These are phyloP conservation scores for Phaeotremella skinneri DNA, from an alignment of 768 basidiomycete species.

Conservation along the genomic window DNA sequence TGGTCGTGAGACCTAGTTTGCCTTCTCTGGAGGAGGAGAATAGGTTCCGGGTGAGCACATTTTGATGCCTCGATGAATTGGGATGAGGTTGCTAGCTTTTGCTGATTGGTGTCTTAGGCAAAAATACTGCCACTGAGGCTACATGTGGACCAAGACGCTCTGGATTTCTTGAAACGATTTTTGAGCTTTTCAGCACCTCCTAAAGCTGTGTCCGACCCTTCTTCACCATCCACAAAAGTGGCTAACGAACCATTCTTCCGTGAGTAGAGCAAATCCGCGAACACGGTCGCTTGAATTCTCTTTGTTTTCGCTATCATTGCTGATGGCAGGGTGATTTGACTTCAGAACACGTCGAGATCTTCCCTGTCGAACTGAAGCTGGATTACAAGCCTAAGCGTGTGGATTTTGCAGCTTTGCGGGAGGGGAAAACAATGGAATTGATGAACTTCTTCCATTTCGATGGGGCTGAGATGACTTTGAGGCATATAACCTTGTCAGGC, in stretches of 20 bases:
- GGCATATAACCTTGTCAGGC: constrained; percentile 86
- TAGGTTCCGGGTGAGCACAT: constrained; percentile 66
- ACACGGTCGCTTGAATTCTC: too few species aligned
- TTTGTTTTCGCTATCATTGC: background rate
- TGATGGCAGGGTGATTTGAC: constrained; percentile 1
- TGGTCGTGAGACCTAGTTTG: constrained; percentile 68
- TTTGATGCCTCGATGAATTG: constrained; percentile 3
- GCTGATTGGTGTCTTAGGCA: constrained; percentile 57
- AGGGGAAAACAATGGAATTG: constrained; percentile 88
- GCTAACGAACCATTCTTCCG: constrained; percentile 65
- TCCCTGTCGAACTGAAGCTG: constrained; percentile 89
- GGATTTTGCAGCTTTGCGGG: constrained; percentile 82
- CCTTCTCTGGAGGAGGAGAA: constrained; percentile 69
- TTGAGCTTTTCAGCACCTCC: constrained; percentile 68
- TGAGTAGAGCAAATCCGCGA: constrained; percentile 51
- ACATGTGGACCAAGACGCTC: constrained; percentile 96
- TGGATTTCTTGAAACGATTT: constrained; percentile 96
- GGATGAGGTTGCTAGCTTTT: background rate
- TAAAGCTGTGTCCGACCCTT: constrained; percentile 52
- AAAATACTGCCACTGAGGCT: constrained; percentile 86
- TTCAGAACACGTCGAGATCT: constrained; percentile 79
- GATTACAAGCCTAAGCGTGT: constrained; percentile 98
- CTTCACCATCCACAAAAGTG: constrained; percentile 39
- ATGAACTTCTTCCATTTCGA: constrained; percentile 99
- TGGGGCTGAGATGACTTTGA: constrained; percentile 93